These are phyloP conservation scores for Bipolaris oryzae DNA, from an alignment of 2,329 filamentous ascomycete genomes.

Conservation along the genomic window DNA sequence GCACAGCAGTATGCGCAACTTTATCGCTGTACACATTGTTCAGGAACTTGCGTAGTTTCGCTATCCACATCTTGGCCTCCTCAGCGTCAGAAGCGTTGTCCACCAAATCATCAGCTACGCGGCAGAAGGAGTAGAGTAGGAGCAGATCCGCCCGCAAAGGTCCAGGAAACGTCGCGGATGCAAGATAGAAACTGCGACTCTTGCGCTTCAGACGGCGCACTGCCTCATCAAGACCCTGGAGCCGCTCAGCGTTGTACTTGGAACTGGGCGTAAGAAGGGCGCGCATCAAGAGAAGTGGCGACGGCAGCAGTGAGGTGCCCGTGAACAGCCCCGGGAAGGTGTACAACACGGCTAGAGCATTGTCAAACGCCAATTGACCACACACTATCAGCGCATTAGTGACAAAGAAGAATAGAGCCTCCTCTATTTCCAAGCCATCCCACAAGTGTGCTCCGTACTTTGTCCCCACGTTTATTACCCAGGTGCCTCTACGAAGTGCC, in stretches of 20 bases:
- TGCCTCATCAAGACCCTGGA: constrained; percentile 65
- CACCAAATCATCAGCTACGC: constrained; percentile 74
- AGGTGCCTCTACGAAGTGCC: constrained; percentile 70
- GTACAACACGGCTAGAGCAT: constrained; percentile 68
- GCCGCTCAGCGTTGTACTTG: constrained; percentile 63
- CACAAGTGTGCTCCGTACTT: constrained; percentile 69
- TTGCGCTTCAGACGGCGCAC: constrained; percentile 65
- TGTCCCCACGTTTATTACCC: constrained; percentile 71
- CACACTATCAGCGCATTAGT: constrained; percentile 74
- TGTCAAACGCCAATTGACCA: constrained; percentile 71
- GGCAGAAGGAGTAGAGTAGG: constrained; percentile 74
- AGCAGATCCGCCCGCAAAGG: constrained; percentile 71
- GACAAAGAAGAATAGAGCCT: constrained; percentile 73
- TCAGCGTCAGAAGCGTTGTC: constrained; percentile 63
- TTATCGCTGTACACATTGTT: constrained; percentile 56
- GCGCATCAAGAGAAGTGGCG: constrained; percentile 57
- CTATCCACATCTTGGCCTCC: constrained; percentile 65
- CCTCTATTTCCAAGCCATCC: constrained; percentile 72
- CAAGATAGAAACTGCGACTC: constrained; percentile 76
- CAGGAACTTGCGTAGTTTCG: constrained; percentile 63
- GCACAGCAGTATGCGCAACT: constrained; percentile 11
- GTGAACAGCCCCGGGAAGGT: constrained; percentile 66
- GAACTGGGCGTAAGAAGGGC: constrained; percentile 58
- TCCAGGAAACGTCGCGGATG: constrained; percentile 71
- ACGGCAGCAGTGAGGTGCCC: constrained; percentile 56